phyloP scores from a whole-genome alignment of 805 yeast species.

The Nakazawaea anatomiae region DNA sequence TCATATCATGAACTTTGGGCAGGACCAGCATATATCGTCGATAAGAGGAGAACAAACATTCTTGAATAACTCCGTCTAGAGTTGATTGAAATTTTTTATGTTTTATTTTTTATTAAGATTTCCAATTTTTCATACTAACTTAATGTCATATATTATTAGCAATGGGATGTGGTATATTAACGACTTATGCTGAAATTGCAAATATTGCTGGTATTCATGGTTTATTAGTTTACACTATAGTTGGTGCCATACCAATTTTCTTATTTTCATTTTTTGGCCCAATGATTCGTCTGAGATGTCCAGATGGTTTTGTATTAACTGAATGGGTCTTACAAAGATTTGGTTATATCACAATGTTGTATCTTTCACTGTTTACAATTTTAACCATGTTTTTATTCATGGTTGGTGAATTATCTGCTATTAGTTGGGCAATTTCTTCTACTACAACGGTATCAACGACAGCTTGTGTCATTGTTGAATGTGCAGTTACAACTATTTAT shows the following conservation, averaged over 20 bases:
- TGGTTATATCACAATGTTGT: constrained; percentile 67
- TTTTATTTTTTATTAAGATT: neutral
- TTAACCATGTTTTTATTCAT: constrained; percentile 80
- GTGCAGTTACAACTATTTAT: constrained; percentile 81
- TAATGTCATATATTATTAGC: constrained; percentile 34
- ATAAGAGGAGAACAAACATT: too few species aligned
- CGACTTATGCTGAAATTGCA: constrained; percentile 84
- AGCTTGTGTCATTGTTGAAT: constrained; percentile 78
- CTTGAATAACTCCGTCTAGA: neutral
- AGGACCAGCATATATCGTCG: too few species aligned
- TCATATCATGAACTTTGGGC: too few species aligned
- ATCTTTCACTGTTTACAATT: constrained; percentile 75
- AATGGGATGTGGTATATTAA: constrained; percentile 83
- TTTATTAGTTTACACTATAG: constrained; percentile 67
- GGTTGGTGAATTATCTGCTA: constrained; percentile 82
- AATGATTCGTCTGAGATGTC: constrained; percentile 66
- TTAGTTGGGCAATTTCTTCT: constrained; percentile 69
- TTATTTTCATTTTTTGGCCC: constrained; percentile 86
- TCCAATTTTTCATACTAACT: constrained; percentile 12
- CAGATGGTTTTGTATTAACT: constrained; percentile 85
- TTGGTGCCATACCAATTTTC: constrained; percentile 80
- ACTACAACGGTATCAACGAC: constrained; percentile 75
- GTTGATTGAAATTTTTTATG: neutral
- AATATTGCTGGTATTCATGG: constrained; percentile 86
- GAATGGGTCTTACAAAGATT: constrained; percentile 90